Base-by-base conservation (phyloP, 2,329 filamentous ascomycete genomes). In the Alternaria triticimaculans region DNA sequence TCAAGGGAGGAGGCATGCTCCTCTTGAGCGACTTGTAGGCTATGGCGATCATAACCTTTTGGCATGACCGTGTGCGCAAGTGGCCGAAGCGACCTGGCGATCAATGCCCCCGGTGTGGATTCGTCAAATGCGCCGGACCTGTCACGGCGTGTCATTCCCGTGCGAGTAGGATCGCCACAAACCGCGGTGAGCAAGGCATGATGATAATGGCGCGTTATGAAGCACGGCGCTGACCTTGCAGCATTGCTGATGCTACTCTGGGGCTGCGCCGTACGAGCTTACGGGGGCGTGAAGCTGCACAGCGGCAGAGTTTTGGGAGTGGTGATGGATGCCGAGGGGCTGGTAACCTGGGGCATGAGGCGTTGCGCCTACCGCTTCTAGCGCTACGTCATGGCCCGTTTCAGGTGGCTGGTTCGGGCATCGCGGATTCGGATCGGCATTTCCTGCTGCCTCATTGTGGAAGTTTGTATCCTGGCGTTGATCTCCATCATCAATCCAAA, bases 41-140 rank as follows among this genome's bases (percentile, higher is more conserved):
- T 49, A 37, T 28, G 69, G 55, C 66, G 70, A 72, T 72, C 69
- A 23, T 71, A 66, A 68, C 68, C 68, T 67, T 63, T 67, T 62
- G 68, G 62, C 64, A 67, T 41, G 62, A 65, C 58, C 50, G 50
- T 62, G 62, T 65, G 62, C 55, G 59, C 64, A 62, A 65, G 55
- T 58, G 58, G 58, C 64, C 62, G 64, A 68, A 64, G 62, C 67
- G 62, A 58, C 58, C 58, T 51, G 71, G 53, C 69, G 71, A 73
- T 73, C 71, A 68, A 73, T 70, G 69, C 69, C 67, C 64, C 56
- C 37, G 61, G 49, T 60, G 62, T 61, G 63, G 60, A 56, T 55
- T 60, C 58, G 46, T 53, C n/a, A 49, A 56, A 48, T 60, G 37
- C 53, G 57, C 51, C 50, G 56, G 49, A 41, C 62, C 53, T 51